Conservation (phyloP, 768 basidiomycete species). For the Rhodotorula toruloides region DNA sequence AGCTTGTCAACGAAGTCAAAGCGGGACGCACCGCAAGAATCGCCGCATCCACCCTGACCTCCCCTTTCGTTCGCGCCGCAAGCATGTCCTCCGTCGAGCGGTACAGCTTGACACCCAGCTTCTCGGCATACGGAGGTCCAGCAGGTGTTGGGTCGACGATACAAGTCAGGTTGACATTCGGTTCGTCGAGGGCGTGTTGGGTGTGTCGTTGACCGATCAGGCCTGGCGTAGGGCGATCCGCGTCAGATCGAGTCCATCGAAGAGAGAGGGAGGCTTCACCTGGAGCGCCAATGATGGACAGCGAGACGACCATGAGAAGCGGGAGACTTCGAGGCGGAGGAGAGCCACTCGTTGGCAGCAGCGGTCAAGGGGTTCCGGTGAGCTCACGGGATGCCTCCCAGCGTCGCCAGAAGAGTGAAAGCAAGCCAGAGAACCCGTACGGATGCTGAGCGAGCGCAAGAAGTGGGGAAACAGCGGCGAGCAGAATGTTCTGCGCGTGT, state of each 20-base stretch:
- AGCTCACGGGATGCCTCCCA: no score
- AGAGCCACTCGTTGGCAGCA: no score
- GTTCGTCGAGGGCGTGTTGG: constrained; percentile 27
- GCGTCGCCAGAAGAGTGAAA: no score
- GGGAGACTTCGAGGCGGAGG: not conserved
- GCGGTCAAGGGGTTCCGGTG: no score
- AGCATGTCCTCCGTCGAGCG: constrained; percentile 30
- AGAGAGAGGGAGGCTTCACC: not conserved
- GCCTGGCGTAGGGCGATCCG: constrained; percentile 3
- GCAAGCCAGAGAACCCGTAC: no score
- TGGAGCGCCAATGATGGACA: constrained; percentile 29
- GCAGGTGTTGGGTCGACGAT: constrained; percentile 36
- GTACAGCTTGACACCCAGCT: constrained; percentile 17
- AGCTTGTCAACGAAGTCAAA: no score
- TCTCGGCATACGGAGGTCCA: constrained; percentile 14
- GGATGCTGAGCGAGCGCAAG: no score
- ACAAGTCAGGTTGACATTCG: constrained; percentile 10
- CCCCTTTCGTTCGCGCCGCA: not conserved
- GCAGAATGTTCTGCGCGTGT: no score
- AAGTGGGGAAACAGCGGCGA: no score
- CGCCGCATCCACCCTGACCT: constrained; percentile 29
- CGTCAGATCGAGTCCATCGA: not conserved
- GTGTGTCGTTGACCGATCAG: constrained; percentile 39
- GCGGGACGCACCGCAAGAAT: constrained; percentile 19
- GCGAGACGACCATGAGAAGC: constrained; percentile 3